Conservation (phyloP, 148 eudicot genomes). For the Cornus controversa region DNA sequence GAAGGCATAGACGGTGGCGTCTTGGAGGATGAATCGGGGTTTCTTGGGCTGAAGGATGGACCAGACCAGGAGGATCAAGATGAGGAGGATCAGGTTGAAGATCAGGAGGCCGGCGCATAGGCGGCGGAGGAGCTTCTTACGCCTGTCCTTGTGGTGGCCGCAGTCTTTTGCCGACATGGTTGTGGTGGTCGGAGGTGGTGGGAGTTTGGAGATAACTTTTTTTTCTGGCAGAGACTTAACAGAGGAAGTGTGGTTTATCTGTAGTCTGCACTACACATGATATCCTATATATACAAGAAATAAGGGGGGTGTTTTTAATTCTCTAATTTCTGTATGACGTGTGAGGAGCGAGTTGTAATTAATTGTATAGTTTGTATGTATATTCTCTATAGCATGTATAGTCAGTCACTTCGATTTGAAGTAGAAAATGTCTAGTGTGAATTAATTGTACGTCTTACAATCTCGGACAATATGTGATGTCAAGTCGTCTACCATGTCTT, state of each 20-base stretch:
- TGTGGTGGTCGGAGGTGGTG: not conserved
- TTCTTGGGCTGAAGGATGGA: slow-evolving; percentile 36
- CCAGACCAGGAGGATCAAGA: slow-evolving; percentile 37
- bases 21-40: slow-evolving; percentile 44
- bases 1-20: slow-evolving; percentile 42
- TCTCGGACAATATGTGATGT: no score
- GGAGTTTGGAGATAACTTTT: not conserved
- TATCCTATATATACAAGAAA: not conserved
- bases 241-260: not conserved
- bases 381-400: no score
- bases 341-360: no score
- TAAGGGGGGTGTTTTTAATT: not conserved
- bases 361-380: no score
- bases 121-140: slow-evolving; percentile 6
- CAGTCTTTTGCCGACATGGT: slow-evolving; percentile 35
- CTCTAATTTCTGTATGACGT: not conserved
- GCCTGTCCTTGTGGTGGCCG: slow-evolving; percentile 31
- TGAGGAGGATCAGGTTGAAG: slow-evolving; percentile 13
- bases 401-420: no score
- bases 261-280: no score
- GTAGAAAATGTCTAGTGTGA: no score
- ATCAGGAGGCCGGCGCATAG: slow-evolving; percentile 7
- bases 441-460: no score
- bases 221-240: not conserved
- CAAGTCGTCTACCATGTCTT: no score